Percentiles rank a stretch among this genome's conserved stretches.
These are phyloP conservation scores for Penicillium canariense DNA, from an alignment of 495 filamentous ascomycete species.

Conservation along the genomic window DNA sequence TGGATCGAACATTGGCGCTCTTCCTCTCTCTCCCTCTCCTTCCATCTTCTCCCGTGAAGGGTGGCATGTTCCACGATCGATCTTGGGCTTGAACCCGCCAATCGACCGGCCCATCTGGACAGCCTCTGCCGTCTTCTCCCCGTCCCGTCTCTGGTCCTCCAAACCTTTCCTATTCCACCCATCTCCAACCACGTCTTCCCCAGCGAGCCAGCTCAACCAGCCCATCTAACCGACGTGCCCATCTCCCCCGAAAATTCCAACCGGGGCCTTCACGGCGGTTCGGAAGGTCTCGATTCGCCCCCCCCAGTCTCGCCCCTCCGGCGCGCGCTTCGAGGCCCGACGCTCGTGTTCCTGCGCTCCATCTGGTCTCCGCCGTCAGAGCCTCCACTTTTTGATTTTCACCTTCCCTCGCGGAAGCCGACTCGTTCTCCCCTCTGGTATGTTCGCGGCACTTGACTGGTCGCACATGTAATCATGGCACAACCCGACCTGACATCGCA, in stretches of 20 bases:
- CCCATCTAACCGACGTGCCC: background rate
- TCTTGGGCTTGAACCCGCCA: constrained; percentile 1
- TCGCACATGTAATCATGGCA: constrained; percentile 51
- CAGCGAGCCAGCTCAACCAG: background rate
- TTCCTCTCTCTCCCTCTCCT: constrained; percentile 2
- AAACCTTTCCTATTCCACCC: background rate
- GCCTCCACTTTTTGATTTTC: constrained; percentile 31
- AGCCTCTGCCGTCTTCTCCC: no score
- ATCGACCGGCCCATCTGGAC: constrained; percentile 1
- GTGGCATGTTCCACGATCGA: constrained; percentile 1
- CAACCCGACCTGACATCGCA: constrained; percentile 71
- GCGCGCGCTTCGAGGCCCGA: background rate
- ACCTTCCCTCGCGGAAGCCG: constrained; percentile 23
- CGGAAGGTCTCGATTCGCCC: background rate
- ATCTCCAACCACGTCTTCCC: background rate
- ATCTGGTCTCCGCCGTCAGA: constrained; percentile 8
- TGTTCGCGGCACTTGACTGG: constrained; percentile 37
- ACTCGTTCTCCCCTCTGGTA: constrained; percentile 29
- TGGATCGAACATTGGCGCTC: no score
- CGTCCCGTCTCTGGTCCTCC: background rate
- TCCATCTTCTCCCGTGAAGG: constrained; percentile 3
- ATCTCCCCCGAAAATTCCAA: background rate
- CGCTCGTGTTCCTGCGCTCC: constrained; percentile 8
- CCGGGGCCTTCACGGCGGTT: background rate
- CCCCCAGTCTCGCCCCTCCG: background rate